phyloP scores from a whole-genome alignment of 1,284 basidiomycete genomes.

The Papiliotrema fonsecae region DNA sequence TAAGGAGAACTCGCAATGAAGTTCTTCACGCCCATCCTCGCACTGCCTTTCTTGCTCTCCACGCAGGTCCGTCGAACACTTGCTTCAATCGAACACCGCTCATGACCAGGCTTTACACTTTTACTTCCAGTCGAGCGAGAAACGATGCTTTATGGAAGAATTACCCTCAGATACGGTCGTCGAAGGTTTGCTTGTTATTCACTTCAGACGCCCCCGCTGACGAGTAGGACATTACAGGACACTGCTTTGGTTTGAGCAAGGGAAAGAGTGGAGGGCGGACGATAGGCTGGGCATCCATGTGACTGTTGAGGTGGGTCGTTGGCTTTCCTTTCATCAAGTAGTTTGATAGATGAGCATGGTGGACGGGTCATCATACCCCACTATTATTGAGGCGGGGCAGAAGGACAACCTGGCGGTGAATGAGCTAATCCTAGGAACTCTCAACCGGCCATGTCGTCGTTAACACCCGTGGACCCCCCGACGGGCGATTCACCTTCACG shows the following conservation, averaged over 20 bases:
- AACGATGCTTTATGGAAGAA: constrained; percentile 94
- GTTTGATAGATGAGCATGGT: too few species aligned
- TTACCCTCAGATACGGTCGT: constrained; percentile 95
- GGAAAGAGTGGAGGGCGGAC: constrained; percentile 67
- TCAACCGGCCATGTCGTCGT: constrained; percentile 55
- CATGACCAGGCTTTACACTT: constrained; percentile 67
- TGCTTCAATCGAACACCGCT: not conserved
- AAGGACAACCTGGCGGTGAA: too few species aligned
- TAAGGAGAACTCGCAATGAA: not conserved
- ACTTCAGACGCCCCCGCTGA: not conserved
- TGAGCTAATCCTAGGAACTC: too few species aligned
- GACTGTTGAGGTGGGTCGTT: constrained; percentile 69
- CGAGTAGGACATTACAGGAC: constrained; percentile 80
- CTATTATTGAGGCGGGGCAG: too few species aligned
- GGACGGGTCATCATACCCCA: too few species aligned
- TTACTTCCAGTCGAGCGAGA: constrained; percentile 86
- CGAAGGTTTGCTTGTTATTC: constrained; percentile 59
- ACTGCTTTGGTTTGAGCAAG: constrained; percentile 77
- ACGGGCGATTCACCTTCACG: constrained; percentile 94
- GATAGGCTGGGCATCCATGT: constrained; percentile 81
- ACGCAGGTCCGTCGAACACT: not conserved
- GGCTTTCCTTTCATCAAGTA: not conserved
- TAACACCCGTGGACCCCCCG: constrained; percentile 78
- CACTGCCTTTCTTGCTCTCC: not conserved
- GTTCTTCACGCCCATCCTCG: not conserved